Evolutionary conservation across 2,329 filamentous ascomycete genomes (phyloP).

Genomic region (Cordyceps farinosa): DNA sequence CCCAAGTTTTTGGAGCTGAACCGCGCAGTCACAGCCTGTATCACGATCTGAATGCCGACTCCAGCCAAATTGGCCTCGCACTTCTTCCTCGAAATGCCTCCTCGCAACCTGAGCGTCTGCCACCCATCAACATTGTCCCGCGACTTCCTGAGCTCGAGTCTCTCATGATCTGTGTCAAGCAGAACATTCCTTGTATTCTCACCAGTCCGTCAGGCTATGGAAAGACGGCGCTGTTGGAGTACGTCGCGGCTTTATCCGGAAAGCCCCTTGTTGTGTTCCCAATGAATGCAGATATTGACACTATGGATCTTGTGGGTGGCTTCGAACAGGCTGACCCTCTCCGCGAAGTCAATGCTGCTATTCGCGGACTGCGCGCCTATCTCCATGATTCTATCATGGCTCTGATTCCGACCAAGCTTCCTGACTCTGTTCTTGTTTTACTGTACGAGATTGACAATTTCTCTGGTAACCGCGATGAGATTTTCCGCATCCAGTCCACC

Average conservation of each 20-base stretch:
- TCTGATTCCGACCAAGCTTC: conserved; percentile 45
- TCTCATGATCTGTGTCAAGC: conserved; percentile 78
- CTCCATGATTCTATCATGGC: conserved; percentile 50
- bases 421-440: conserved; percentile 46
- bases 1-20: conserved; percentile 54
- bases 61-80: conserved; percentile 78
- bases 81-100: conserved; percentile 59
- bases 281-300: conserved; percentile 92
- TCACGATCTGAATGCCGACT: conserved; percentile 62
- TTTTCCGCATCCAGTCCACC: conserved; percentile 36
- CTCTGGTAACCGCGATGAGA: conserved; percentile 35
- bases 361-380: conserved; percentile 48
- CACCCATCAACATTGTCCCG: conserved; percentile 46
- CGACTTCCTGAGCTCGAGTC: conserved; percentile 77
- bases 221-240: conserved; percentile 76
- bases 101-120: conserved; percentile 50
- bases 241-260: conserved; percentile 76
- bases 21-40: conserved; percentile 62
- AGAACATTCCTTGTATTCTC: conserved; percentile 84
- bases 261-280: conserved; percentile 76
- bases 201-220: conserved; percentile 82
- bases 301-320: conserved; percentile 93
- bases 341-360: conserved; percentile 60
- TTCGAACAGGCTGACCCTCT: conserved; percentile 91
- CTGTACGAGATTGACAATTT: conserved; percentile 47